Evolutionary conservation across 2,329 filamentous ascomycete genomes (phyloP).

Genomic region (Xylaria sp.): DNA sequence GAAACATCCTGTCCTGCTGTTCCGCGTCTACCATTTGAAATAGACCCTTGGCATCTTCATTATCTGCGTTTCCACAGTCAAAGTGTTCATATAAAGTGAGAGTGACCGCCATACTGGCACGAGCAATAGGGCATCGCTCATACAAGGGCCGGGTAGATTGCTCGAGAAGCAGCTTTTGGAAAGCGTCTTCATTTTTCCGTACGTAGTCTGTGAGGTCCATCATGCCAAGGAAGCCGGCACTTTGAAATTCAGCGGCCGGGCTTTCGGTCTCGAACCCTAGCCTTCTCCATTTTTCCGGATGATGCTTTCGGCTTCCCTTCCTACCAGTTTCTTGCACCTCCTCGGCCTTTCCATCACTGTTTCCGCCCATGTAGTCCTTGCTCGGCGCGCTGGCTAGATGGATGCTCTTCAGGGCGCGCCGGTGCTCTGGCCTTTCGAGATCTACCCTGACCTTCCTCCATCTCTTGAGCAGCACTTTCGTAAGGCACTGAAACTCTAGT

Average conservation of each 20-base stretch:
- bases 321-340: constrained; percentile 56
- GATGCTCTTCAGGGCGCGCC: constrained; percentile 84
- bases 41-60: constrained; percentile 80
- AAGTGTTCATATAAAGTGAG: constrained; percentile 94
- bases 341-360: constrained; percentile 51
- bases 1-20: constrained; percentile 87
- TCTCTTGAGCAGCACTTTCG: constrained; percentile 85
- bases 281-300: constrained; percentile 91
- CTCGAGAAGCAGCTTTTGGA: constrained; percentile 91
- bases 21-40: constrained; percentile 80
- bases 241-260: constrained; percentile 85
- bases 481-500: constrained; percentile 91
- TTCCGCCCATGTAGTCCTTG: constrained; percentile 46
- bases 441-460: constrained; percentile 90
- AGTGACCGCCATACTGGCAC: constrained; percentile 87
- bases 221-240: constrained; percentile 89
- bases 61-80: constrained; percentile 85
- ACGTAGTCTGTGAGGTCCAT: constrained; percentile 98
- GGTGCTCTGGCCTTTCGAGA: constrained; percentile 86
- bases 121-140: constrained; percentile 85
- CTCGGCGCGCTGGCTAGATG: constrained; percentile 82
- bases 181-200: constrained; percentile 88
- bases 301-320: constrained; percentile 76
- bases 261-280: constrained; percentile 92
- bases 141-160: constrained; percentile 78